These are phyloP conservation scores for Fragilariopsis cylindrus DNA, from an alignment of 108 stramenopile species.

Conservation along the genomic window DNA sequence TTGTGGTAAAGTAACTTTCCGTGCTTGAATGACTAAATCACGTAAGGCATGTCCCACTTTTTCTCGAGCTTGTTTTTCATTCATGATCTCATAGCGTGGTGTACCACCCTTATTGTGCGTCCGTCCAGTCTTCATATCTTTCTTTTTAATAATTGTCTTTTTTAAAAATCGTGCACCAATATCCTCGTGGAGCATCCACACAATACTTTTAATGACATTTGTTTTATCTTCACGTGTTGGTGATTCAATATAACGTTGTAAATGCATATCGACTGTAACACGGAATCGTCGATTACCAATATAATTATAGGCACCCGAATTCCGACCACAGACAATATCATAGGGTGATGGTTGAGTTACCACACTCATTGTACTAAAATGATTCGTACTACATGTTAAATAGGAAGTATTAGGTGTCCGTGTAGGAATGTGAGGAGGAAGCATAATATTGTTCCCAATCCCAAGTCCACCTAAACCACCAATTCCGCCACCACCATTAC, in stretches of 20 bases:
- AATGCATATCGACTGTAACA: slow-evolving; percentile 20
- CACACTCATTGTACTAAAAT: background rate
- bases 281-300: slow-evolving; percentile 35
- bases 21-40: slow-evolving; percentile 25
- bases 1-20: background rate
- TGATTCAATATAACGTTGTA: slow-evolving; percentile 26
- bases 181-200: slow-evolving; percentile 24
- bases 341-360: slow-evolving; percentile 13
- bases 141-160: slow-evolving; percentile 11
- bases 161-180: slow-evolving; percentile 29
- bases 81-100: slow-evolving; percentile 11
- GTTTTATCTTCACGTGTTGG: slow-evolving; percentile 23
- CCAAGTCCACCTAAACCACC: too few relatives aligned
- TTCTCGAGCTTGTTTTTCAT: slow-evolving; percentile 23
- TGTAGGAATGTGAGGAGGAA: background rate
- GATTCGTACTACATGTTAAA: background rate
- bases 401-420: background rate
- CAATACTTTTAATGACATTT: slow-evolving; percentile 23
- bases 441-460: too few relatives aligned
- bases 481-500: background rate
- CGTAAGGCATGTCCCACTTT: slow-evolving; percentile 43
- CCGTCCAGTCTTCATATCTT: background rate
- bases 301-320: slow-evolving; percentile 33
- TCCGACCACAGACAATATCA: slow-evolving; percentile 34
- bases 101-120: background rate